Evolutionary conservation across 1,139 yeast genomes (phyloP), one percentile per base, ranked within the genome.

Genomic region (Sugiyamaella grinbergsii): DNA sequence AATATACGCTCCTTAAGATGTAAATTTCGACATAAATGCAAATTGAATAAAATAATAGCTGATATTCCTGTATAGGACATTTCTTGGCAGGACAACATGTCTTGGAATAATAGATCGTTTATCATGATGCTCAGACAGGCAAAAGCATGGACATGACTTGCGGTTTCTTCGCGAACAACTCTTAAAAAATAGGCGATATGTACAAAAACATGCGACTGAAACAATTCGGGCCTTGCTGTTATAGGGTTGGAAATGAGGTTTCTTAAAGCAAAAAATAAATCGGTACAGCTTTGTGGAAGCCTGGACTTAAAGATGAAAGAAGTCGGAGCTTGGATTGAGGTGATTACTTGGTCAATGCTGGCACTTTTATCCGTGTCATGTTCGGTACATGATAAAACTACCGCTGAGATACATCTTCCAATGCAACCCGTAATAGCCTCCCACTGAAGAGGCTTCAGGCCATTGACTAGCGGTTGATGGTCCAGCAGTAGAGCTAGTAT

Each of bases 1-100:
- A 55, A 37, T 2, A 62, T 43, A 33, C 64, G 64, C 28, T 62
- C 65, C 40, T 52, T 56, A n/a, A 63, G 40, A 1, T 57, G 37
- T 5, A 55, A 58, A 28, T 55, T 54, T 47, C 62, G 63, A 13
- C 64, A 54, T 11, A 50, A 49, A 36, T 37, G 24, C 19, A 42
- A 28, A 6, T 51, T 34, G 23, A 61, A 31, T 4, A 40, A 23
- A 1, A 47, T 47, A 1, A 58, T 50, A 4, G 56, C 48, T 11
- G 45, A 42, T 2, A 58, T 33, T 1, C 62, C 62, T 10, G 54
- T 29, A 8, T 49, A 49, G 1, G 61, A 57, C 2, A 62, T 42
- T 31, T 64, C 62, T 28, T 61, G 63, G 39, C 53, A 55, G 11
- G 63, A 38, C 0, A 58, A 38, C 3, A 55, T 58, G 31, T 55